Base-by-base conservation (phyloP, 179 eudicot genomes). In the Patellifolia procumbens region DNA sequence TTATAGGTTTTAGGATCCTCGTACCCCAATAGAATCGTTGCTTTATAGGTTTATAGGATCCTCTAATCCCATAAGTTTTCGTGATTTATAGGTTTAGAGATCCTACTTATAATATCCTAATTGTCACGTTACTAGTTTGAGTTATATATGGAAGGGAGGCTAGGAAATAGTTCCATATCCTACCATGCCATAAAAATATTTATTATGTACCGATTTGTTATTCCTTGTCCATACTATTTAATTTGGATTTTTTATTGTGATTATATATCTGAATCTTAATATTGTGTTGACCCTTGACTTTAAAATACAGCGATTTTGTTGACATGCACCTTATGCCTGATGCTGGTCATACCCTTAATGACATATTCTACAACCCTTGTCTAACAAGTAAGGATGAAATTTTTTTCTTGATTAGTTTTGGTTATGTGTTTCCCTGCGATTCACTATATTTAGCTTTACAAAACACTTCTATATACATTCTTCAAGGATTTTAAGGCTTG, bases 291-390 rank as follows among this genome's bases (percentile, higher is more conserved):
- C n/a, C n/a, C n/a, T n/a, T n/a, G 77, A 70, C 68, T 65, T 78
- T 20, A 31, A 78, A 78, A 74, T 77, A 75, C 84, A 81, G 84
- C 81, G 17, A 8, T 78, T 78, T 43, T 72, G 81, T 73, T 81
- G 78, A 59, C 84, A 51, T 77, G 78, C 78, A 29, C 72, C 66
- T 73, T 81, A 53, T 69, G 75, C 73, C 68, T 81, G 66, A 69
- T 81, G 49, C 71, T 81, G 69, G 81, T 70, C 49, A 52, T 78
- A 61, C 84, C 84, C 24, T 62, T 81, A 26, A 71, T 74, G 73
- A 71, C 78, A 73, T 73, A 73, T 29, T 45, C 72, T 73, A 7
- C 78, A 73, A 52, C 68, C 45, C 77, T 76, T 34, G n/a, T 29
- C 28, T 51, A 62, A 66, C 72, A 73, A 81, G 72, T 31, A 74